Evolutionary conservation across 2,329 filamentous ascomycete species (phyloP), one percentile per base, ranked within the genome.

Genomic region (Aureobasidium sp.): DNA sequence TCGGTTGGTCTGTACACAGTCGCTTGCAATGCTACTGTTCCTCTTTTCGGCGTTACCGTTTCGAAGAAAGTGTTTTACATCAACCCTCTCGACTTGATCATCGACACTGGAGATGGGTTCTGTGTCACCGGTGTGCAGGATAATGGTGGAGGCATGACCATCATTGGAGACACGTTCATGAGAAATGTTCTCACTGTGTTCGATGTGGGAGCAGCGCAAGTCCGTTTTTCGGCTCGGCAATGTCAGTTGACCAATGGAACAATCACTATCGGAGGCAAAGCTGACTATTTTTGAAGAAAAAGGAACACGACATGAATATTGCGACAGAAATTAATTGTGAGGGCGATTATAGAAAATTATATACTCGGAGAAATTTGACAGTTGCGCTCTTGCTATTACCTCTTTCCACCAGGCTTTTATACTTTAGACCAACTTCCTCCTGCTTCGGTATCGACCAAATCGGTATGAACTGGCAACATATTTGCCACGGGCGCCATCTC

Each of bases 161-260:
- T 81, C 46, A 65, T 82, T 51, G 80, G 80, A 0, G 78, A 78
- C 58, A 70, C 74, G 4, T 82, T 80, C 64, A 70, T 80, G 69
- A 79, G 79, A 69, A 80, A 79, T 64, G 79, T 82, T 0, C 69
- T 82, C 5, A 71, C 75, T 10, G 79, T 82, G 1, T 81, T 79
- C 69, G 80, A 82, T 71, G 73, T 82, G 62, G 79, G 78, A 12
- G 75, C 72, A 23, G 70, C 71, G 48, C 71, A 77, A 69, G 76
- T 82, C 76, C 69, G 75, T n/a, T 81, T 82, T 67, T 75, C 78
- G 23, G 69, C 70, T 29, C 70, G 71, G 65, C 62, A 70, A 63
- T 71, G 46, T 53, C 27, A 37, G 41, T 46, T 56, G 61, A 53
- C 44, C 26, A 39, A 55, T 62, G 59, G 57, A 8, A 52, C 55